These are phyloP conservation scores for Exophiala phaeomuriformis DNA, from an alignment of 2,329 filamentous ascomycete species.

Conservation along the genomic window DNA sequence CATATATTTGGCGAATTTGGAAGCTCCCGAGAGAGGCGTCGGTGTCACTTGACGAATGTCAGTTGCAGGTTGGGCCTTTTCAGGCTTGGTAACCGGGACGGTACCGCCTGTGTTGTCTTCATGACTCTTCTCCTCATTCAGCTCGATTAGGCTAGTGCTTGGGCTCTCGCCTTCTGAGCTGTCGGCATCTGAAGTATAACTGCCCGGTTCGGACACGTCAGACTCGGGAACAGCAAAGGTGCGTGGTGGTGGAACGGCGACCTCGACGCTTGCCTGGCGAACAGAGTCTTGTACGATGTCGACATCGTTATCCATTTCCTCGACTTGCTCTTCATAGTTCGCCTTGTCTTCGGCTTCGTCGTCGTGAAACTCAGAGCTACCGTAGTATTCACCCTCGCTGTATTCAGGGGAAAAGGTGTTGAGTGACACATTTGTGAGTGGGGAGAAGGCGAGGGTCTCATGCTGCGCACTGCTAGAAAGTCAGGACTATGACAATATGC, in stretches of 20 bases:
- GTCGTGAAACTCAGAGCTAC: constrained; percentile 6
- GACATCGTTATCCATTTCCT: constrained; percentile 10
- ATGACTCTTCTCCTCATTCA: background rate
- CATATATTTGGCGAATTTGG: background rate
- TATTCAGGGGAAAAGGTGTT: constrained; percentile 39
- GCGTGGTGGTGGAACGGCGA: constrained; percentile 13
- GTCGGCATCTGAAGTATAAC: constrained; percentile 10
- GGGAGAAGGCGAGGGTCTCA: background rate
- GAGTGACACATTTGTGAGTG: constrained; percentile 7
- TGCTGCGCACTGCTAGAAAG: background rate
- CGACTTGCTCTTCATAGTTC: constrained; percentile 1
- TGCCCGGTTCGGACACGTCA: constrained; percentile 14
- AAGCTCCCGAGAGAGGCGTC: background rate
- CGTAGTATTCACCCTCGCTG: constrained; percentile 26
- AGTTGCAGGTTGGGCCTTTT: background rate
- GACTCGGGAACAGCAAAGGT: constrained; percentile 21
- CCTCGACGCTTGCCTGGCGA: constrained; percentile 17
- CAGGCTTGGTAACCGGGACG: background rate
- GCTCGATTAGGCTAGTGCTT: constrained; percentile 10
- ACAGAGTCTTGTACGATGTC: constrained; percentile 21
- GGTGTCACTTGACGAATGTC: background rate
- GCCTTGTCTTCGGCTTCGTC: background rate
- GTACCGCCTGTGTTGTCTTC: background rate
- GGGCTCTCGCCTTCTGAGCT: constrained; percentile 13
- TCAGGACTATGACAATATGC: background rate